Evolutionary conservation across 2,329 filamentous ascomycete species (phyloP), one percentile per base, ranked within the genome.

Genomic region (Monilinia polystroma): DNA sequence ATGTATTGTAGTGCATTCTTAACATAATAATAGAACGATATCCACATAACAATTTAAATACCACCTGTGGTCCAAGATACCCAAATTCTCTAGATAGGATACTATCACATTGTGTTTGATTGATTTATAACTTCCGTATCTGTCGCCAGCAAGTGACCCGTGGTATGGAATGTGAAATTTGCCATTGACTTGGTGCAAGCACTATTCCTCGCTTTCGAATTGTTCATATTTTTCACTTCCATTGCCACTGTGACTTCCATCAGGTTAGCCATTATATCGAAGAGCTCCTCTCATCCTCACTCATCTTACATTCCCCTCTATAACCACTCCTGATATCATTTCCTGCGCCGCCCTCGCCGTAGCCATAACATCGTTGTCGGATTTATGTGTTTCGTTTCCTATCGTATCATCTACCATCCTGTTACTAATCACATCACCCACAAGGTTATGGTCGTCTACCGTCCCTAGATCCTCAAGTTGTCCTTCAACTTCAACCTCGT

Each of bases 401-500:
- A 41, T 62, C 1, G 32, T 4, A 26, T 51, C 20, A 20, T 38
- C 35, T 1, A 62, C 20, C 14, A 26, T 20, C 12, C 16, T 14
- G 0, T 62, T 18, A 7, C 20, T 11, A 51, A 16, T 38, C 23
- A 47, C 29, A 29, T 47, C 63, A 38, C 54, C 60, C n/a, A 54
- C 66, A 10, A 20, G 3, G 2, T 47, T 63, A 53, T 67, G 38
- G 49, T 52, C 58, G 2, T 68, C 66, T 32, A 38, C 12, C 3
- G 32, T 12, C 12, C 14, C 47, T 4, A 26, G 26, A 5, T 51
- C 45, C 6, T 12, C 58, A 4, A 26, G 16, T 2, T 52, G 45
- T 69, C 67, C 66, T 38, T 67, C 66, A 5, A 64, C 66, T 43
- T 68, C 66, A 5, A 64, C 71, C 57, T 73, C 74, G 8, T 72